These are phyloP conservation scores for Ophiocytium majus DNA, from an alignment of 352 stramenopile genomes.

Conservation along the genomic window DNA sequence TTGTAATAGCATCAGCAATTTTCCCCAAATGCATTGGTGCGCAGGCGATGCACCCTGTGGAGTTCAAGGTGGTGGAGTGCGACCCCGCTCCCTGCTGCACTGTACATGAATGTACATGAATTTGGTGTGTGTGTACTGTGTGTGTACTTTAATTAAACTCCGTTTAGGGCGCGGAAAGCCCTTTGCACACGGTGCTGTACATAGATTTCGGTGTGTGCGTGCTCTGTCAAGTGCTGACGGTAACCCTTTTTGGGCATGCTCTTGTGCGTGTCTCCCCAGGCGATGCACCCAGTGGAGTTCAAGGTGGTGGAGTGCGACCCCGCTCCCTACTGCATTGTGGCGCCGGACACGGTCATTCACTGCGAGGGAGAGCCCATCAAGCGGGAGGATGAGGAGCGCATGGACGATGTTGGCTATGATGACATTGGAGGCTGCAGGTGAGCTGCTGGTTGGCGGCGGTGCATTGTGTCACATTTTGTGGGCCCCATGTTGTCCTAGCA, in stretches of 20 bases:
- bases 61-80: not conserved
- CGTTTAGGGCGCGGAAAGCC: no score
- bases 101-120: not conserved
- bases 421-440: constrained; percentile 98
- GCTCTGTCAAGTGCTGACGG: not conserved
- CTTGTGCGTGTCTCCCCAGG: constrained; percentile 59
- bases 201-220: not conserved
- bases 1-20: not conserved
- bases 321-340: constrained; percentile 95
- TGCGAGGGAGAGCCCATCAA: constrained; percentile 97
- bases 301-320: constrained; percentile 99
- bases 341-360: constrained; percentile 98
- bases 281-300: constrained; percentile 99
- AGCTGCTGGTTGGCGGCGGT: no score
- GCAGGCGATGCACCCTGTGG: not conserved
- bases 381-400: constrained; percentile 96
- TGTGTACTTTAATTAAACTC: no score
- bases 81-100: not conserved
- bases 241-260: not conserved
- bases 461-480: no score
- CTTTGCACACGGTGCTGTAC: no score
- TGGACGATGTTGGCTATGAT: constrained; percentile 98
- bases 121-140: not conserved
- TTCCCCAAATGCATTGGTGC: not conserved
- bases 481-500: no score